Base-by-base conservation (phyloP, 2,329 filamentous ascomycete species). In the Beauveria scarabaeidicola region DNA sequence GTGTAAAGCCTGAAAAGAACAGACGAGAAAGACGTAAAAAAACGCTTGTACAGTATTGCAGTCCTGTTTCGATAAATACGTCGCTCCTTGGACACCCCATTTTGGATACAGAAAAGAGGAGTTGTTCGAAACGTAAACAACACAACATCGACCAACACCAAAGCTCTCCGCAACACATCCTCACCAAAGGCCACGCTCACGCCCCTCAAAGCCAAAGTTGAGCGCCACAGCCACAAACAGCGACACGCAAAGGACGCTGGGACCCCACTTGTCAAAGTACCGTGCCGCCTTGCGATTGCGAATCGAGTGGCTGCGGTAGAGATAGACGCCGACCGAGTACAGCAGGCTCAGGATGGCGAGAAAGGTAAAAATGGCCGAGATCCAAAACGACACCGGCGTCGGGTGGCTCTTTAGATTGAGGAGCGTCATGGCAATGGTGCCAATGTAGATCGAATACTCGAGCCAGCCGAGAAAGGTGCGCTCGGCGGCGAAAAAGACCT, bases 391-490 rank as follows among this genome's bases (percentile, higher is more conserved):
- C 21, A 85, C 72, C 48, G 66, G 70, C 8, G 74, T 81, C 21
- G 82, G 78, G 64, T 82, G 81, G 11, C 73, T 73, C 66, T 89
- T 84, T 71, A 97, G 91, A 77, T 96, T 92, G 65, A 96, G 82
- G 50, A 96, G 78, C 0, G 90, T 90, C 8, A 89, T 87, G 13
- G 91, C 90, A 66, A 96, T 93, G 29, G 89, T 88, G 66, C 90
- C 91, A 58, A 99, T 86, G 70, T 97, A 92, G 69, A 97, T 96
- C 53, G 89, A 93, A 75, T 96, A 97, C 74, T 99, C 93, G 67
- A 99, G 88, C 89, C 94, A 99, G 63, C 91, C 90, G 60, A 99
- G 81, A 75, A 97, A 99, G 1, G 94, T 99, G 64, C 94, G 85
- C 74, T 99, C 94, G 1, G 91, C 92, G 23, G 94, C 94, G 70